A percentile compares a stretch with the other conserved stretches of the same genome.
phyloP scores from a whole-genome alignment of 2,329 filamentous ascomycete genomes.

The Aspergillus nomiae region DNA sequence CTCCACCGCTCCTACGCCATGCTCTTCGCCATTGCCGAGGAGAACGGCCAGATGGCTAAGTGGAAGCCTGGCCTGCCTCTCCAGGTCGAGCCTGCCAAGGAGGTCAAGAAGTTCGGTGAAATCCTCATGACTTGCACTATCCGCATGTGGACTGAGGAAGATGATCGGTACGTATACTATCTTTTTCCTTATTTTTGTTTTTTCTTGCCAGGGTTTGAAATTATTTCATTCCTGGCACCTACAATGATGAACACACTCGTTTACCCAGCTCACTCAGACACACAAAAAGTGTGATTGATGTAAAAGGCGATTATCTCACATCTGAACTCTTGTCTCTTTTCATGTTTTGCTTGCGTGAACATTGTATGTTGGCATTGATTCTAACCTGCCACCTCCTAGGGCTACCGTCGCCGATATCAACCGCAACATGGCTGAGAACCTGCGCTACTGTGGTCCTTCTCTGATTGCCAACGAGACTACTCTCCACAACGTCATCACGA shows the following conservation, averaged over 20 bases:
- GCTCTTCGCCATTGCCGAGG: conserved; percentile 84
- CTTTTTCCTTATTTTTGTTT: conserved; percentile 21
- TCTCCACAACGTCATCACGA: conserved; percentile 74
- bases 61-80: conserved; percentile 88
- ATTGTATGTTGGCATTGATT: conserved; percentile 17
- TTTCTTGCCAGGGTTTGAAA: conserved; percentile 10
- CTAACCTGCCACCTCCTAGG: conserved; percentile 57
- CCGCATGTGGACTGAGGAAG: conserved; percentile 83
- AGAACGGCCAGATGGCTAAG: conserved; percentile 72
- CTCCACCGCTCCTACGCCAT: conserved; percentile 92
- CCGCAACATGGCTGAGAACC: conserved; percentile 83
- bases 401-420: conserved; percentile 93
- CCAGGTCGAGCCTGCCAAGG: conserved; percentile 73
- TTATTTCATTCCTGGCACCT: background rate
- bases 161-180: conserved; percentile 76
- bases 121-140: conserved; percentile 83
- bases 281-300: conserved; percentile 80
- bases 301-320: conserved; percentile 67
- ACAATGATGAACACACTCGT: conserved; percentile 82
- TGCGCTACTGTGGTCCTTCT: conserved; percentile 88
- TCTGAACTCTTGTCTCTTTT: conserved; percentile 43
- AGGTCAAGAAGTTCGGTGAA: conserved; percentile 82
- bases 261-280: conserved; percentile 99
- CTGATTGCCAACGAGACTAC: conserved; percentile 74
- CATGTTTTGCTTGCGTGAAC: conserved; percentile 19